Base-by-base conservation (phyloP, 352 stramenopile species). In the Globisporangium nagaii region DNA sequence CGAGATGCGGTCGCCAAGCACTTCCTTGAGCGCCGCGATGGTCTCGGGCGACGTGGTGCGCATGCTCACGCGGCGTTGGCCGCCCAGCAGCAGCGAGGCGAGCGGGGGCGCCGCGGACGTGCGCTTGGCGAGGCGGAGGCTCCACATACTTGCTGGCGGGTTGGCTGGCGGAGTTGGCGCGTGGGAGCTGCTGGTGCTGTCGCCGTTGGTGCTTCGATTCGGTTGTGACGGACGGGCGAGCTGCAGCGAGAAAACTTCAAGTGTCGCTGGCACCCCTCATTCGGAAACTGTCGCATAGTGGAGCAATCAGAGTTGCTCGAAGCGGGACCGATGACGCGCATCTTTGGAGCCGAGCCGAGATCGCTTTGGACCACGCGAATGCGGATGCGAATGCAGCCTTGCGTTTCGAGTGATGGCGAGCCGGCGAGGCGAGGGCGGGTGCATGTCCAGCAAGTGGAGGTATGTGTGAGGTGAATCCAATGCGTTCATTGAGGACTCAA, bases 1-100 rank as follows among this genome's bases (percentile, higher is more conserved):
- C 39, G 83, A 90, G 47, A 93, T 70, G 43, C 83, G 83, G 43
- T 91, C 72, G 36, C 79, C 73, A 20, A 86, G 71, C 31, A 90
- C 66, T n/a, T 66, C 64, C 36, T 75, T 71, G 9, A 86, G 70
- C 46, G 74, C 68, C 10, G 58, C 68, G 2, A 89, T 61, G 20
- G 76, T 88, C 58, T 79, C 68, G 19, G 57, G 50, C 13, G 76
- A 66, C 20, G 73, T 57, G n/a, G 66, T 65, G 49, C 62, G 69
- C 19, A 43, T 70, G 53, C 56, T 75, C 50, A 78, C 39, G 13
- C 45, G 50, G 9, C 24, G 34, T n/a, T 54, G 31, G 27, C 24
- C 36, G 22, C 17, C 25, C 2, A 45, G 28, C 34, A 44, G 41
- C 9, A 32, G 36, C 13, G 20, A 20, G 5, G 4, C 32, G 15